Base-by-base conservation (phyloP, 1,284 basidiomycete genomes). In the Filobasidium uniguttulatum region DNA sequence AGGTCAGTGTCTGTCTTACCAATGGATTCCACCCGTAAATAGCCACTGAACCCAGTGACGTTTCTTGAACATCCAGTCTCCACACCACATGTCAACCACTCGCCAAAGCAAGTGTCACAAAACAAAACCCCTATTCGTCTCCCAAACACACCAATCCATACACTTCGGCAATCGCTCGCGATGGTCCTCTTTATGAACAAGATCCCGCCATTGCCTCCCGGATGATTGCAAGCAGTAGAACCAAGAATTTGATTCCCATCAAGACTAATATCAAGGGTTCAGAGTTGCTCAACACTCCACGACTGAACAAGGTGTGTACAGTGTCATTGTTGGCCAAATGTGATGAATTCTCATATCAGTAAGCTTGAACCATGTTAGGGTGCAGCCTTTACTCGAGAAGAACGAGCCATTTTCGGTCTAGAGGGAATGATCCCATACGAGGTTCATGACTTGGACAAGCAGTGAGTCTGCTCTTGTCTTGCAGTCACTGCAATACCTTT, bases 351-450 rank as follows among this genome's bases (percentile, higher is more conserved):
- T 44, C 14, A n/a, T 12, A 5, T 35, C 37, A 7, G 7, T 23
- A n/a, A n/a, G n/a, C n/a, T n/a, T n/a, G 9, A n/a, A n/a, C n/a
- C n/a, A n/a, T n/a, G 10, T 3, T 37, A 71, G 62, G 73, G 84
- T 38, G 84, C 81, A 0, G 85, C 78, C 9, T 90, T 89, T 64
- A 79, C 79, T 0, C 58, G 71, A 10, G 71, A 77, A 44, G 85
- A 88, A 66, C 76, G 86, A 47, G 73, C 76, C 52, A 74, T 74
- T 3, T 84, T 90, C 54, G 81, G 82, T 4, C 72, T 90, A 3
- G 76, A 75, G n/a, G 85, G 83, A 2, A 78, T 84, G 33, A 71
- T 91, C 3, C 87, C 86, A 1, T 78, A 76, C 57, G 75, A 78
- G 50, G 75, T 85, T 38, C 83, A 85, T 64, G 76, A 76, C 17